Evolutionary conservation across 495 filamentous ascomycete genomes (phyloP).

Genomic region (Penicillium ochrochloron): DNA sequence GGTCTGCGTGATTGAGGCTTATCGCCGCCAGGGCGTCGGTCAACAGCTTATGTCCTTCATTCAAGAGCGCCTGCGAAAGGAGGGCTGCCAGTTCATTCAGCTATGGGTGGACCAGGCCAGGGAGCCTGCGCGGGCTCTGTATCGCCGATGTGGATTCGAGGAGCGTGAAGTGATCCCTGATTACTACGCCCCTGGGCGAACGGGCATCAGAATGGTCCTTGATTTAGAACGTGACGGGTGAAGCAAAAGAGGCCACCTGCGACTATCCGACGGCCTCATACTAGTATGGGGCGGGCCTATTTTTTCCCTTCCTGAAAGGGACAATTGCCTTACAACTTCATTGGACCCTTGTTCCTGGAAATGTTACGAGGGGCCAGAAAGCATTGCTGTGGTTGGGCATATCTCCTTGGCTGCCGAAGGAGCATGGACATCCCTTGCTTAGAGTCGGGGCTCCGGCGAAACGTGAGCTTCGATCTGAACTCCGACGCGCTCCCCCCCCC

Average conservation of each 20-base stretch:
- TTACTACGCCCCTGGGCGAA: slow-evolving; percentile 62
- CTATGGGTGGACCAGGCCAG: slow-evolving; percentile 65
- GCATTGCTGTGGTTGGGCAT: slow-evolving; percentile 33
- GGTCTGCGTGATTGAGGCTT: slow-evolving; percentile 57
- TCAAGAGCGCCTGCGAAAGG: slow-evolving; percentile 50
- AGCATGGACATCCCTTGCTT: slow-evolving; percentile 43
- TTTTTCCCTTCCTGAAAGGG: neutral
- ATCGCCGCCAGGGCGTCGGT: slow-evolving; percentile 59
- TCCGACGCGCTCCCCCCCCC: slow-evolving; percentile 16
- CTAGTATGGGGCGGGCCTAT: slow-evolving; percentile 7
- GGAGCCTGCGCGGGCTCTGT: slow-evolving; percentile 54
- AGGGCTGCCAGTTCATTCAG: slow-evolving; percentile 59
- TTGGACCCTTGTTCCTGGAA: slow-evolving; percentile 16
- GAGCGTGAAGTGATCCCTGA: slow-evolving; percentile 55
- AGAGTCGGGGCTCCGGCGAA: slow-evolving; percentile 34
- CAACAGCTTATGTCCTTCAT: slow-evolving; percentile 54
- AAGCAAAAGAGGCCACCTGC: slow-evolving; percentile 22
- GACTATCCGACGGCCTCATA: slow-evolving; percentile 21
- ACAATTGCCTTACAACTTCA: neutral
- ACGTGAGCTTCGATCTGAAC: slow-evolving; percentile 34
- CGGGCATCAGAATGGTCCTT: slow-evolving; percentile 59
- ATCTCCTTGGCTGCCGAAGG: slow-evolving; percentile 33
- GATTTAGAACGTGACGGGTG: slow-evolving; percentile 42
- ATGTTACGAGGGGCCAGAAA: slow-evolving; percentile 29
- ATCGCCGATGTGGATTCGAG: slow-evolving; percentile 54